These are phyloP conservation scores for Angophora floribunda DNA, from an alignment of 345 rosid genomes.

Conservation along the genomic window DNA sequence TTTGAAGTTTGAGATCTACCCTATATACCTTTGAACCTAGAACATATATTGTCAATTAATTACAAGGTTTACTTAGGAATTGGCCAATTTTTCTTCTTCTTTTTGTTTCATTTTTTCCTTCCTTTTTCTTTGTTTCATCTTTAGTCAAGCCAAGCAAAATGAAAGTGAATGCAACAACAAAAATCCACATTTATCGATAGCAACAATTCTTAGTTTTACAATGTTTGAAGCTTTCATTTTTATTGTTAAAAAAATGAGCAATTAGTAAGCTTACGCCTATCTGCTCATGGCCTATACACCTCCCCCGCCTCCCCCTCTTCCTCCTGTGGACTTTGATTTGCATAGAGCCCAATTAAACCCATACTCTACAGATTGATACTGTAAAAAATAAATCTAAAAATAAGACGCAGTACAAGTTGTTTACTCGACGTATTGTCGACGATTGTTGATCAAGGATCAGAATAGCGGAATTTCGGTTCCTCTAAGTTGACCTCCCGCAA, in stretches of 20 bases:
- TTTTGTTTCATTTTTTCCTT: no score
- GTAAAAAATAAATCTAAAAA: not conserved
- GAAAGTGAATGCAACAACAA: not conserved
- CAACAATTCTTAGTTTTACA: not conserved
- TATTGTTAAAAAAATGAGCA: not conserved
- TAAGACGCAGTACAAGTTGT: not conserved
- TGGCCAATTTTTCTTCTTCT: no score
- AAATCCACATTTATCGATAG: not conserved
- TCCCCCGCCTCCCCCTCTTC: conserved; percentile 66
- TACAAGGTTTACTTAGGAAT: not conserved
- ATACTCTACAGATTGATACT: not conserved
- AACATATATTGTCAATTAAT: no score
- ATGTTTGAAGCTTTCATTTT: not conserved
- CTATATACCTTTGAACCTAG: rapidly evolving
- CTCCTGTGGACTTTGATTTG: conserved; percentile 59
- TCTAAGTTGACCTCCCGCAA: conserved; percentile 81
- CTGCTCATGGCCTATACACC: conserved; percentile 52
- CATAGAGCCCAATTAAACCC: conserved; percentile 31
- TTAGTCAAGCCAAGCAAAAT: not conserved
- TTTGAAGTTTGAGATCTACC: no score
- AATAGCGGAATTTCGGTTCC: conserved; percentile 51
- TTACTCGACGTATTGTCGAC: conserved; percentile 64
- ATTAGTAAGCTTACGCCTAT: conserved; percentile 57
- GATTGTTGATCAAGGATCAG: conserved; percentile 69
- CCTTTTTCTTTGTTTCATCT: no score